These are phyloP conservation scores for Phaeodactylum tricornutum DNA, from an alignment of 108 stramenopile species.

Conservation along the genomic window DNA sequence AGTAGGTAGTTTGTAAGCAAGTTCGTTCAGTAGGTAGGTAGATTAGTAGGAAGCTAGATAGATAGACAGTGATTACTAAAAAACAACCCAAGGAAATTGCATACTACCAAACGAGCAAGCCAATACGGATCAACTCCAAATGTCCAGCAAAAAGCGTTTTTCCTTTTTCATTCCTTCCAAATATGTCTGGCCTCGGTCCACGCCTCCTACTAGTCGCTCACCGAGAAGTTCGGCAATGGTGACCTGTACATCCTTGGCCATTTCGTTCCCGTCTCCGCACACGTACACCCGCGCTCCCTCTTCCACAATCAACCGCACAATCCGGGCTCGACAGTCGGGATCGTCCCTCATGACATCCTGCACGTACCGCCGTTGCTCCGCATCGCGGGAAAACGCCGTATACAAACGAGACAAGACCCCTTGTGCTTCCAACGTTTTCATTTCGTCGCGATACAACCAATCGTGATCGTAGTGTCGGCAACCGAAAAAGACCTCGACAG, in stretches of 20 bases:
- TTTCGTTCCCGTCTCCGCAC: slow-evolving; percentile 88
- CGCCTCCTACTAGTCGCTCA: slow-evolving; percentile 9
- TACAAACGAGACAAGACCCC: slow-evolving; percentile 67
- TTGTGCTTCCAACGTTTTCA: slow-evolving; percentile 42
- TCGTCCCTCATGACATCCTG: slow-evolving; percentile 55
- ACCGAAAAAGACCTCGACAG: slow-evolving; percentile 90
- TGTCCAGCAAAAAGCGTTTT: slow-evolving; percentile 68
- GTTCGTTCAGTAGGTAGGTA: too few species aligned
- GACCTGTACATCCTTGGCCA: slow-evolving; percentile 87
- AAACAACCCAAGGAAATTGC: too few species aligned
- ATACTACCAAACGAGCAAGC: too few species aligned
- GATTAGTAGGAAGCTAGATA: too few species aligned
- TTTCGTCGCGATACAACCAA: slow-evolving; percentile 84
- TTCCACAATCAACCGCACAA: slow-evolving; percentile 44
- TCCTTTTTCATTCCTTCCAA: slow-evolving; percentile 68
- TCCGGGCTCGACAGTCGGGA: slow-evolving; percentile 13
- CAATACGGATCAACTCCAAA: too few species aligned
- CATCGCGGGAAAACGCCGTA: slow-evolving; percentile 88
- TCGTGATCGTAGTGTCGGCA: slow-evolving; percentile 86
- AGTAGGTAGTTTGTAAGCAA: too few species aligned
- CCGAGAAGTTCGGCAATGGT: slow-evolving; percentile 48
- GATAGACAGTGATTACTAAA: too few species aligned
- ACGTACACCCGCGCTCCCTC: slow-evolving; percentile 67
- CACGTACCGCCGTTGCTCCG: slow-evolving; percentile 58
- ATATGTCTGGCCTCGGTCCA: slow-evolving; percentile 29